Conservation (phyloP, 176 grass and related monocot species). For the Tuctoria greenei region DNA sequence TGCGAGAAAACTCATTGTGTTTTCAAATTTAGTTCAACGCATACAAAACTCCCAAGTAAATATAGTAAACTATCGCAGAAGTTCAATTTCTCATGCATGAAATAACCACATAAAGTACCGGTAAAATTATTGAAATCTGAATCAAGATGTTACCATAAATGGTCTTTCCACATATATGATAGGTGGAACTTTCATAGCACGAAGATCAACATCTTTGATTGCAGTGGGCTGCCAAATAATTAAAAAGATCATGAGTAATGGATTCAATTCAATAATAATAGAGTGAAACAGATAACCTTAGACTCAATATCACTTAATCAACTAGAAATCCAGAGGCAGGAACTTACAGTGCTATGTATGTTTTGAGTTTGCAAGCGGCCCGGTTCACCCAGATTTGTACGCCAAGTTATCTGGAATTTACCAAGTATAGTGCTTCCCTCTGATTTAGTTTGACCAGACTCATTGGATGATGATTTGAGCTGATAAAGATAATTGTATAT, state of each 20-base stretch:
- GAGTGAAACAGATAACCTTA: background rate
- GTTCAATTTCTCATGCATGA: conserved; percentile 8
- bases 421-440: conserved; percentile 83
- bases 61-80: background rate
- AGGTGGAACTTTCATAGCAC: conserved; percentile 59
- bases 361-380: conserved; percentile 96
- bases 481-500: conserved; percentile 97
- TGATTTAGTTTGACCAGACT: conserved; percentile 55
- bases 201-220: conserved; percentile 80
- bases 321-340: conserved; percentile 24
- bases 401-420: conserved; percentile 99
- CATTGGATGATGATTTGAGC: conserved; percentile 55
- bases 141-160: conserved; percentile 61
- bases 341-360: conserved; percentile 79
- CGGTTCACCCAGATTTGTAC: conserved; percentile 92
- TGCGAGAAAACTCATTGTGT: background rate
- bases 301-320: conserved; percentile 16
- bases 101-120: background rate
- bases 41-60: background rate
- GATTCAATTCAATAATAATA: background rate
- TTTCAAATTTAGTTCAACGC: background rate
- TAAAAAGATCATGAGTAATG: background rate
- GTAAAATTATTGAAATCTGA: background rate
- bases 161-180: conserved; percentile 72
- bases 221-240: conserved; percentile 55